Percentiles rank a stretch among this genome's conserved stretches.
These are phyloP conservation scores for Phytophthora fragariaefolia DNA, from an alignment of 352 stramenopile genomes.

Conservation along the genomic window DNA sequence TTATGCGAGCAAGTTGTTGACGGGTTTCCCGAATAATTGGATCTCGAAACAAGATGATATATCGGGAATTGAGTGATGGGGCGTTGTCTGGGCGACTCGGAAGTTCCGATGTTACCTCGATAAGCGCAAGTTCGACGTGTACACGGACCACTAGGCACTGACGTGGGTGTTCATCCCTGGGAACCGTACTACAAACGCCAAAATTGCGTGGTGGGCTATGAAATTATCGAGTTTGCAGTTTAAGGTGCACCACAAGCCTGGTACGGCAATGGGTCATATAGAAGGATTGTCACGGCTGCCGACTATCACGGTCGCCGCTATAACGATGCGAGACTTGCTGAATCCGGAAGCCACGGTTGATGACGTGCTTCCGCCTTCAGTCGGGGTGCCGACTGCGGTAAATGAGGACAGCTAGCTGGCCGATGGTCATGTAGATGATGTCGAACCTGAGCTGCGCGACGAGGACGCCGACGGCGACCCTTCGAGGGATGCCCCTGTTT, in stretches of 20 bases:
- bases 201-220: slow-evolving; percentile 13
- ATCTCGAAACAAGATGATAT: background rate
- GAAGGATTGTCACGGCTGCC: slow-evolving; percentile 10
- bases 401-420: background rate
- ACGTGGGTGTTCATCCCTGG: background rate
- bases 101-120: background rate
- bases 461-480: background rate
- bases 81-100: background rate
- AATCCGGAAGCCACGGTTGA: background rate
- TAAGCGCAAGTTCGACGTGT: background rate
- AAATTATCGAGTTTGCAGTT: slow-evolving; percentile 11
- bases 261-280: slow-evolving; percentile 2
- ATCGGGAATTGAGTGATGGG: slow-evolving; percentile 7
- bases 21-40: background rate
- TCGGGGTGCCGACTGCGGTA: background rate
- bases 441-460: background rate
- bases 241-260: slow-evolving; percentile 12
- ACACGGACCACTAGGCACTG: background rate
- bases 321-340: background rate
- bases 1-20: slow-evolving; percentile 4
- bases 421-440: background rate
- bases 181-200: slow-evolving; percentile 5
- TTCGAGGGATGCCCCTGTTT: background rate
- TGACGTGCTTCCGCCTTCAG: background rate
- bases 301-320: background rate